A percentile compares a stretch with the other conserved stretches of the same genome.
Conservation (phyloP, 202 grass and related monocot genomes). For the Schoenoplectus triqueter region DNA sequence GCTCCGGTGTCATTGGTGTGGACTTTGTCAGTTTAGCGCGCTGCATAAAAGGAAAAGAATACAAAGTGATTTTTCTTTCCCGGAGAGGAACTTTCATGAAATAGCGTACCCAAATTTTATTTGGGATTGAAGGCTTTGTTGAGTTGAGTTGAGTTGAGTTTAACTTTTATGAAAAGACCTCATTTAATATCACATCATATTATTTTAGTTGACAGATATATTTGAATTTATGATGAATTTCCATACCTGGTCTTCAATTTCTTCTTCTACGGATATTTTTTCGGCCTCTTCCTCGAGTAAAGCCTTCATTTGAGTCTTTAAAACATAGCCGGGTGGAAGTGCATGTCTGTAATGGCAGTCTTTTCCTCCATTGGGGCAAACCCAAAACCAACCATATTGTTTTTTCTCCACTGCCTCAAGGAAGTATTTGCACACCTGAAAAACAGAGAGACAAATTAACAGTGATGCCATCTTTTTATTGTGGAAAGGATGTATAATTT, state of each 20-base stretch:
- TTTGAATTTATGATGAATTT: background rate
- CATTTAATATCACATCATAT: background rate
- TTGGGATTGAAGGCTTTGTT: too few relatives aligned
- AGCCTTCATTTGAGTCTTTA: slow-evolving; percentile 99
- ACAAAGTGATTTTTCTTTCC: background rate
- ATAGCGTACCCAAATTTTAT: too few relatives aligned
- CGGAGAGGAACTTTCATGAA: background rate
- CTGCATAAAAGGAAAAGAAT: slow-evolving; percentile 49
- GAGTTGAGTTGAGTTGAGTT: too few relatives aligned
- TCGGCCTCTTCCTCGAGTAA: slow-evolving; percentile 95
- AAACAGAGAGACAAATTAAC: slow-evolving; percentile 32
- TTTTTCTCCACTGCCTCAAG: slow-evolving; percentile 99
- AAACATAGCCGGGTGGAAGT: slow-evolving; percentile 79
- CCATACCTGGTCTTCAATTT: slow-evolving; percentile 91
- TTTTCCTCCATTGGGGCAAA: slow-evolving; percentile 93
- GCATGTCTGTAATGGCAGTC: slow-evolving; percentile 97
- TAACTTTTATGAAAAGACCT: background rate
- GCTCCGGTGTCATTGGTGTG: slow-evolving; percentile 76
- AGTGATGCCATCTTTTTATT: background rate
- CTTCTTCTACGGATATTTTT: slow-evolving; percentile 89
- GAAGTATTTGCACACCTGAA: slow-evolving; percentile 92
- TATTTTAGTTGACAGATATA: slow-evolving; percentile 16
- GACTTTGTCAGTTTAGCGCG: slow-evolving; percentile 66
- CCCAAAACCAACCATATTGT: slow-evolving; percentile 99
- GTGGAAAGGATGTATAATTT: slow-evolving; percentile 1